Evolutionary conservation across 2,329 filamentous ascomycete species (phyloP).

Genomic region (Emericellopsis cladophorae): DNA sequence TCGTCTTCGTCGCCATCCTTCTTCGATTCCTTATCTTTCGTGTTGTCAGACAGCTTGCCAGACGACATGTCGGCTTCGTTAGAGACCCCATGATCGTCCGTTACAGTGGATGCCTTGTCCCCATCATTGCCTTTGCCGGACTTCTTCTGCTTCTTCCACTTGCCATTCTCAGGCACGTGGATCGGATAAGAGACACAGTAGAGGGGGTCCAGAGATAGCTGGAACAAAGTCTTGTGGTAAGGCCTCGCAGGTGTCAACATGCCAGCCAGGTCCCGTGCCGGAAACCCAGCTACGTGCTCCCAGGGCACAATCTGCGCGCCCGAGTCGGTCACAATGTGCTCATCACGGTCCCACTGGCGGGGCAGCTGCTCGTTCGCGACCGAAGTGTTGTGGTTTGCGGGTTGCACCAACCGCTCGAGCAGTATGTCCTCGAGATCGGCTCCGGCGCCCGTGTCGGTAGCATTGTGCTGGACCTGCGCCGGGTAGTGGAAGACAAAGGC

Average conservation of each 20-base stretch:
- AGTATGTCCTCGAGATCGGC: slow-evolving; percentile 38
- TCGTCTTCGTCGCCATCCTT: slow-evolving; percentile 37
- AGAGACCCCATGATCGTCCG: slow-evolving; percentile 6
- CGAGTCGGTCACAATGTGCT: slow-evolving; percentile 40
- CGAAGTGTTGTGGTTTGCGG: slow-evolving; percentile 12
- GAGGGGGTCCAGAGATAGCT: slow-evolving; percentile 68
- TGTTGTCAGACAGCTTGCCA: slow-evolving; percentile 11
- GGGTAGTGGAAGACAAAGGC: slow-evolving; percentile 83
- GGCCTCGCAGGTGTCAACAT: slow-evolving; percentile 63
- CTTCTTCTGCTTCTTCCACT: slow-evolving; percentile 55
- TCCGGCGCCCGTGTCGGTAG: slow-evolving; percentile 15
- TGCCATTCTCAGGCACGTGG: slow-evolving; percentile 66
- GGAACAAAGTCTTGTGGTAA: slow-evolving; percentile 73
- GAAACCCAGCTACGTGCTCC: slow-evolving; percentile 63
- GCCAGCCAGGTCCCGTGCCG: slow-evolving; percentile 66
- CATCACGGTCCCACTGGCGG: slow-evolving; percentile 37
- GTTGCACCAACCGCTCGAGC: slow-evolving; percentile 30
- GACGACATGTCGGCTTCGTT: slow-evolving; percentile 12
- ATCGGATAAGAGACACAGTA: slow-evolving; percentile 75
- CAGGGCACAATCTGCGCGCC: slow-evolving; percentile 50
- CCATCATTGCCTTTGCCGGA: slow-evolving; percentile 17
- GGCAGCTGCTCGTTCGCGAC: slow-evolving; percentile 25
- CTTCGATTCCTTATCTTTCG: slow-evolving; percentile 13
- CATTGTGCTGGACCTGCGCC: slow-evolving; percentile 29
- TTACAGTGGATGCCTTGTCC: slow-evolving; percentile 9